Evolutionary conservation across 2,329 filamentous ascomycete genomes (phyloP).

Genomic region (Epichloe glyceriae): DNA sequence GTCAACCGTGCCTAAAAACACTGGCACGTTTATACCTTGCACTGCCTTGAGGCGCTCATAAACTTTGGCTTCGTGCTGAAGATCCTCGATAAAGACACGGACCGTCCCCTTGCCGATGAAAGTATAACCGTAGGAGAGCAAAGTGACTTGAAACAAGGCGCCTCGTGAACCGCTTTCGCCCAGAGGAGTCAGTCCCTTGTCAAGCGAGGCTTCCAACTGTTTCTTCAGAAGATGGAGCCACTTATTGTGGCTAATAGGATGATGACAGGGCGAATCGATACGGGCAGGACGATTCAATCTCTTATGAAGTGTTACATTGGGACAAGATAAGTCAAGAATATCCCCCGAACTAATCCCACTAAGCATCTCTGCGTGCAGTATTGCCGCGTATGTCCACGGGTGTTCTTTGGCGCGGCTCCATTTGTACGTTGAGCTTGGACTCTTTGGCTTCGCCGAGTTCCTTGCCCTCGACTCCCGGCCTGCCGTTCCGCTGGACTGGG

Average conservation of each 20-base stretch:
- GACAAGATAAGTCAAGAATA: slow-evolving; percentile 22
- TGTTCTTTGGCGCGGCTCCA: background rate
- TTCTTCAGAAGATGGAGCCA: slow-evolving; percentile 19
- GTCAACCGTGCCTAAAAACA: slow-evolving; percentile 26
- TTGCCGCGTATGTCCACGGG: background rate
- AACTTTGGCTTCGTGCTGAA: slow-evolving; percentile 22
- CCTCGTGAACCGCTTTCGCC: slow-evolving; percentile 20
- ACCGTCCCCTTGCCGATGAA: slow-evolving; percentile 29
- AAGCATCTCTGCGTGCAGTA: slow-evolving; percentile 29
- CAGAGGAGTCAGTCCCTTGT: slow-evolving; percentile 18
- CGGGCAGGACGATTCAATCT: background rate
- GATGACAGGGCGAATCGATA: slow-evolving; percentile 1
- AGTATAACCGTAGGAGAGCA: slow-evolving; percentile 29
- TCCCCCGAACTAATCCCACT: slow-evolving; percentile 19
- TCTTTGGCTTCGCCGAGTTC: slow-evolving; percentile 10
- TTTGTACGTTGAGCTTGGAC: slow-evolving; percentile 5
- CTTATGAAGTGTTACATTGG: slow-evolving; percentile 24
- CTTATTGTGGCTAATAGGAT: slow-evolving; percentile 17
- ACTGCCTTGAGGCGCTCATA: slow-evolving; percentile 20
- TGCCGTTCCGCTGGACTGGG: slow-evolving; percentile 2
- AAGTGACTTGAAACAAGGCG: slow-evolving; percentile 27
- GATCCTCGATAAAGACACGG: slow-evolving; percentile 17
- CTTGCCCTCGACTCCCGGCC: background rate
- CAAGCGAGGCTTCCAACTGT: slow-evolving; percentile 18
- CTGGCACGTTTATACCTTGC: slow-evolving; percentile 23